phyloP scores from a whole-genome alignment of 2,329 filamentous ascomycete genomes.

The Hirsutella rhossiliensis region DNA sequence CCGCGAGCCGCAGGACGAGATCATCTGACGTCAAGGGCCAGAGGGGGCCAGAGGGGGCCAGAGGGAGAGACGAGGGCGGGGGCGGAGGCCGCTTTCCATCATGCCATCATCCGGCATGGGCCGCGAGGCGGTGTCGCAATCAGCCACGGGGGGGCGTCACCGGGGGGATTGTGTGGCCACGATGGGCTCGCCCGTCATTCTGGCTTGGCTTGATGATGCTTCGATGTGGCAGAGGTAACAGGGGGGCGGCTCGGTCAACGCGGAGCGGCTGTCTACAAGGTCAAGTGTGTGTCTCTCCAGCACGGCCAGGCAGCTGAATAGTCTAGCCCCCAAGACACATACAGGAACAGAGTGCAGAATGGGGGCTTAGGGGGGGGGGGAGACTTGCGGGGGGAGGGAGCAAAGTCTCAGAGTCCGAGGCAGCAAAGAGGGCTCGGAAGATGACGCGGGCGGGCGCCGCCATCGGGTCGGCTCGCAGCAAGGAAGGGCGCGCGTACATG shows the following conservation, averaged over 20 bases:
- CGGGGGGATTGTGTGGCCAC: neutral
- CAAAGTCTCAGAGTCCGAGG: too few species aligned
- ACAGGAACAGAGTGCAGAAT: too few species aligned
- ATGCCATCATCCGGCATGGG: neutral
- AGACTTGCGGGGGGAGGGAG: too few species aligned
- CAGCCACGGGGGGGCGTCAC: neutral
- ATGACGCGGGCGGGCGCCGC: neutral
- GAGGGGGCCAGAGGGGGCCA: neutral
- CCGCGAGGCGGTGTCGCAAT: neutral
- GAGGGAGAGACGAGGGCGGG: neutral
- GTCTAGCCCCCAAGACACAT: too few species aligned
- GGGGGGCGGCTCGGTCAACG: too few species aligned
- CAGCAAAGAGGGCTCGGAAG: neutral
- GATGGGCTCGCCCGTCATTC: neutral
- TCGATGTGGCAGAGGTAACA: too few species aligned
- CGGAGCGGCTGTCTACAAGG: too few species aligned
- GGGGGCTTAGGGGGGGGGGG: neutral
- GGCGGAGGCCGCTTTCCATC: neutral
- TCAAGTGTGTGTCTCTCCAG: too few species aligned
- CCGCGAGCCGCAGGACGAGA: neutral
- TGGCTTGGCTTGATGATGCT: neutral
- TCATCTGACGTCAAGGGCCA: slow-evolving; percentile 5
- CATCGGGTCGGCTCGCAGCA: neutral
- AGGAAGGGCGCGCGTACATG: neutral
- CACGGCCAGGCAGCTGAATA: too few species aligned